Conservation (phyloP, 108 stramenopile species). For the Phaeodactylum tricornutum region DNA sequence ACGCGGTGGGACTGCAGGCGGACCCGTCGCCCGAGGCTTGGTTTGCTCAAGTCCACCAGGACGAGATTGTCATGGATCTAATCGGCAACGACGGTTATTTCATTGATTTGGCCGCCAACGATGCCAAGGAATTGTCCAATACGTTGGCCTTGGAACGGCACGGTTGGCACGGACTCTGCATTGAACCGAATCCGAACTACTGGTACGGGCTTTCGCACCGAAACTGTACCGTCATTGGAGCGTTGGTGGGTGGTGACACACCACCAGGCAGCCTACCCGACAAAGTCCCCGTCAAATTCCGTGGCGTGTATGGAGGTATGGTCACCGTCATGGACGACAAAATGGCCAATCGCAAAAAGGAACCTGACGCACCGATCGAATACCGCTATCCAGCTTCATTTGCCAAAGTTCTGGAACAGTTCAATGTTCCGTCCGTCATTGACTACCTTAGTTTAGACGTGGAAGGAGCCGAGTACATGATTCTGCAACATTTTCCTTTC, state of each 20-base stretch:
- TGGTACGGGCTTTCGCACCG: conserved; percentile 35
- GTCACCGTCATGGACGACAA: conserved; percentile 34
- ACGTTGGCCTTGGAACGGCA: conserved; percentile 32
- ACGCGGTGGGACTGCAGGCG: conserved; percentile 2
- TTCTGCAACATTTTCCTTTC: conserved; percentile 49
- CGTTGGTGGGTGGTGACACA: conserved; percentile 25
- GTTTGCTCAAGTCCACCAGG: conserved; percentile 33
- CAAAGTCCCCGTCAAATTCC: conserved; percentile 18
- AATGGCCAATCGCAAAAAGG: conserved; percentile 13
- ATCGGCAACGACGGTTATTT: conserved; percentile 17
- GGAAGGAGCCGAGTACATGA: conserved; percentile 46
- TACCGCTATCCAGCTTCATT: conserved; percentile 26
- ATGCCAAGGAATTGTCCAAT: conserved; percentile 29
- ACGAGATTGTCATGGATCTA: conserved; percentile 21
- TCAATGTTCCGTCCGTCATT: conserved; percentile 37
- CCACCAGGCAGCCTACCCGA: conserved; percentile 15
- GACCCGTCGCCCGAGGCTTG: conserved; percentile 6
- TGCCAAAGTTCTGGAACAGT: conserved; percentile 23
- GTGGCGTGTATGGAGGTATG: conserved; percentile 33
- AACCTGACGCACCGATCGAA: conserved; percentile 2
- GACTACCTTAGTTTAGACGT: conserved; percentile 54
- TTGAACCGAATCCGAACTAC: conserved; percentile 42
- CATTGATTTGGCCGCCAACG: conserved; percentile 47
- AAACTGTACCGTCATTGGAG: conserved; percentile 30
- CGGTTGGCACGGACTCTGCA: conserved; percentile 41